These are phyloP conservation scores for Allantophomopsis cytisporea DNA, from an alignment of 2,329 filamentous ascomycete genomes.

Conservation along the genomic window DNA sequence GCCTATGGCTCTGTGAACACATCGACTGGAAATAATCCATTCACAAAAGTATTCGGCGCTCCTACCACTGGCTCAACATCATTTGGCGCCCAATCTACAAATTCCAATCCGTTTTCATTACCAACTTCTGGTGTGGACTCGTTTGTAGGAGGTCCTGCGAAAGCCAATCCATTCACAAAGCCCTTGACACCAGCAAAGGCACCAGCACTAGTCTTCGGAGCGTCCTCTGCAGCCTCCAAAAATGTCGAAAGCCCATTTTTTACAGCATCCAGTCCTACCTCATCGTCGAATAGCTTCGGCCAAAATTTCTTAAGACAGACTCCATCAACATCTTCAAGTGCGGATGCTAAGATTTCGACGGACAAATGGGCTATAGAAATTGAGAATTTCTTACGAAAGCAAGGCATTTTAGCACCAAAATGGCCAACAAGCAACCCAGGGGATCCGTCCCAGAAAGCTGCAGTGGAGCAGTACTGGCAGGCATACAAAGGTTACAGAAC, in stretches of 20 bases:
- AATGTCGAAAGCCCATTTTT: no score
- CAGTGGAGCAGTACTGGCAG: conserved; percentile 40
- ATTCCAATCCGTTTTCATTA: no score
- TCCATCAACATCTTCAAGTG: not conserved
- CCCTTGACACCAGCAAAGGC: not conserved
- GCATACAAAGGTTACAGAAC: conserved; percentile 42
- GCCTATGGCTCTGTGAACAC: not conserved
- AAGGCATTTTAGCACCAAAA: conserved; percentile 30
- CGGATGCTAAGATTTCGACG: not conserved
- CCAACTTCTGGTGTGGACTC: no score
- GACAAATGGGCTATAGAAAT: conserved; percentile 30
- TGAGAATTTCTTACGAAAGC: conserved; percentile 33
- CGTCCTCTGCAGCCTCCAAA: no score
- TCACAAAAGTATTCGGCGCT: not conserved
- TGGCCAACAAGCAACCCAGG: conserved; percentile 40
- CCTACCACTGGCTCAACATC: no score
- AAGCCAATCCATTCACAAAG: conserved; percentile 4
- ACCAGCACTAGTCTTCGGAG: no score
- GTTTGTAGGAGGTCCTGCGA: no score
- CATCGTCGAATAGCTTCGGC: not conserved
- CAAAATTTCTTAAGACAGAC: not conserved
- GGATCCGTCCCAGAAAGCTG: conserved; percentile 32
- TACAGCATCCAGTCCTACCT: no score
- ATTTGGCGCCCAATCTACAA: conserved; percentile 1
- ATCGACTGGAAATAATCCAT: conserved; percentile 3